Evolutionary conservation across 2,329 filamentous ascomycete genomes (phyloP), one percentile per base, ranked within the genome.

Genomic region (Sporothrix pallida): DNA sequence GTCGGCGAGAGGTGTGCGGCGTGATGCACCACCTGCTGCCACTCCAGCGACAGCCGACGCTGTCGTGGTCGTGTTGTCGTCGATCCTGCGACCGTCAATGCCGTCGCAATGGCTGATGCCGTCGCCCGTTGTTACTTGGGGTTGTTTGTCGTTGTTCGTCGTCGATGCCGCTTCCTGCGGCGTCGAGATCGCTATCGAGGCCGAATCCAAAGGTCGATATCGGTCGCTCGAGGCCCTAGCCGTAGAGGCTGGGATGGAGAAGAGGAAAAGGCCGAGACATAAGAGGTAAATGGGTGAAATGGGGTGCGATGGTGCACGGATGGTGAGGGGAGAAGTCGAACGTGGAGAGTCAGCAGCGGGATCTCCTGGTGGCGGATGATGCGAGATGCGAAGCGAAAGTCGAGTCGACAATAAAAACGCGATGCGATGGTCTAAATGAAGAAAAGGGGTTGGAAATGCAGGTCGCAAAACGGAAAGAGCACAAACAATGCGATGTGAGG

Each of bases 231-330:
- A 73, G 54, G 70, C 75, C 76, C 74, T 76, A 76, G 75, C 76
- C 76, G 74, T 76, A 76, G 60, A 77, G 76, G 76, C 76, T 74
- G 75, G 75, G 75, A 52, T 60, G 62, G 52, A 75, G 70, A 65
- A 71, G 71, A 42, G 72, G 60, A 42, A 31, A 56, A 75, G 50
- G 67, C 48, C 65, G 65, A 74, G 71, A 74, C 74, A 75, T 75
- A 75, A 72, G 69, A 68, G 52, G 50, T 37, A 13, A 17, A 10
- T 13, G 50, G 52, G 4, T 12, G 52, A 17, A 50, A 71, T 48
- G 42, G 42, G 31, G 46, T 31, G 46, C 44, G 46, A 50, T 58
- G 37, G 31, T 20, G 44, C 69, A 46, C 20, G 31, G 68, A 58
- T 46, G 50, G n/a, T 20, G 52, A 60, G 37, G n/a, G 26, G 23